Conservation (phyloP, 257 asterid genomes). For the Salvia splendens region DNA sequence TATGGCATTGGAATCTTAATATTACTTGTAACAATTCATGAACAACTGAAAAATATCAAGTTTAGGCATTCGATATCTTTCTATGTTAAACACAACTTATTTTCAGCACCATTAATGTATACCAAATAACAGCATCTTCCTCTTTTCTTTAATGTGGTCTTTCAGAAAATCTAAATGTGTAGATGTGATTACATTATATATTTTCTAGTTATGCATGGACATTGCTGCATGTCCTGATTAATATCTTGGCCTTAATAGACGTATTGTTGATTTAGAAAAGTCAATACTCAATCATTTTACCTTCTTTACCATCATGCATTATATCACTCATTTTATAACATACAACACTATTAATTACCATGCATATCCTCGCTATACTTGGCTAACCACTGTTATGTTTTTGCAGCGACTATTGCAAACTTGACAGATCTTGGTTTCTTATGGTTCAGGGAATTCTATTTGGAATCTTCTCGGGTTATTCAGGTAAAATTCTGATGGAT, state of each 20-base stretch:
- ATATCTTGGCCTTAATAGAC: conserved; percentile 10
- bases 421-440: conserved; percentile 94
- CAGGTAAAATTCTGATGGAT: conserved; percentile 63
- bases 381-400: conserved; percentile 40
- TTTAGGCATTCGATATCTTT: conserved; percentile 4
- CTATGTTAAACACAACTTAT: not conserved
- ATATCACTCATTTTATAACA: not conserved
- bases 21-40: not conserved
- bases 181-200: not conserved
- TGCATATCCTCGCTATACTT: conserved; percentile 20
- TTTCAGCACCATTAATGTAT: not conserved
- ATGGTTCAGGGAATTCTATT: conserved; percentile 98
- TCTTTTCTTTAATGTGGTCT: conserved; percentile 18
- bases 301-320: conserved; percentile 21
- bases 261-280: conserved; percentile 9
- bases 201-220: conserved; percentile 21
- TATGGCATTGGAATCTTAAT: conserved; percentile 7
- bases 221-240: conserved; percentile 1
- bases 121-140: not conserved
- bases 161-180: conserved; percentile 6
- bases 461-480: conserved; percentile 98
- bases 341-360: conserved; percentile 9
- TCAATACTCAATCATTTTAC: conserved; percentile 10
- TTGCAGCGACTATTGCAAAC: conserved; percentile 82
- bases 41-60: conserved; percentile 4